Evolutionary conservation across 805 yeast species (phyloP), one percentile per base, ranked within the genome.

Genomic region (Ogataea ramenticola): DNA sequence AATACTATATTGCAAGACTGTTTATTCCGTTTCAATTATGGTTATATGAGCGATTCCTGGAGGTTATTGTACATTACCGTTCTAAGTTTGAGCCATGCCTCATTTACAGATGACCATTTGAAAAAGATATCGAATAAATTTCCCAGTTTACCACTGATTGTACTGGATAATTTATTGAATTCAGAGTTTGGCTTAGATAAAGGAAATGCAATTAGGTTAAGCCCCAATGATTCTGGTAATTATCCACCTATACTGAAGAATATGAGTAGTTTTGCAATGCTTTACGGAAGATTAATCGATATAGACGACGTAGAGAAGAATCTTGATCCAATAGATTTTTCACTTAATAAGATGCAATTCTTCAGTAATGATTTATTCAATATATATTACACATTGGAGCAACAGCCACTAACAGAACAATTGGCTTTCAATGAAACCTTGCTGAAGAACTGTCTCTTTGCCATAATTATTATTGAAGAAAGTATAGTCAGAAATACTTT

Each of bases 391-490:
- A 5, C 17, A 17, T 19, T 34, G 12, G 37, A 34, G 19, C 37
- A 34, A 7, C 40, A 36, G n/a, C 35, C 24, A 3, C 10, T n/a
- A n/a, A n/a, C n/a, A n/a, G n/a, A n/a, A n/a, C n/a, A n/a, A n/a
- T n/a, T 19, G 4, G 19, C 27, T 10, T 12, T 30, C 4, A 43
- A 44, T 14, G 37, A 34, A 12, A 20, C n/a, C 5, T 19, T 57
- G 4, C 41, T 58, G 4, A 51, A 59, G 46, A 61, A 59, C 24
- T 46, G 71, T 10, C 57, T 77, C 16, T 79, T 79, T 51, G 60
- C 78, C 1, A 59, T 72, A 33, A 65, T 77, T 10, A 61, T 78
- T 11, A 66, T 79, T 14, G 71, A 72, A 46, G 81, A 77, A 49
- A 79, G 78, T 4, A 59, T 73, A 15, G 51, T 70, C 8, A 55